A percentile compares a stretch with the other conserved stretches of the same genome.
phyloP scores from a whole-genome alignment of 352 stramenopile species.

The Aphanomyces astaci region DNA sequence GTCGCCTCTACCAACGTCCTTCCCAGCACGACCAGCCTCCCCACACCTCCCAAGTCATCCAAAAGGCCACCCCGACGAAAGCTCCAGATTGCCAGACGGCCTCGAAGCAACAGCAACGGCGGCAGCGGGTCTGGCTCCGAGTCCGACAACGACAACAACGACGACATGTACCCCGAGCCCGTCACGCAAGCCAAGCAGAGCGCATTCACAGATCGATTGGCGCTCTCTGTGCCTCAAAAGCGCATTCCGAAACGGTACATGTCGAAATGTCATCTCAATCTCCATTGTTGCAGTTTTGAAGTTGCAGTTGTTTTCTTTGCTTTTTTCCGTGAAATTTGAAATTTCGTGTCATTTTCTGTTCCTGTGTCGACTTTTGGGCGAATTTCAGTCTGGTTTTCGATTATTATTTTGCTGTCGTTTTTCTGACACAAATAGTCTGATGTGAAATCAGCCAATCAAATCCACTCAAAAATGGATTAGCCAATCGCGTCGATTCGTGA shows the following conservation, averaged over 20 bases:
- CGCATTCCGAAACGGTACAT: conserved; percentile 51
- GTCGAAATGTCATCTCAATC: too few species aligned
- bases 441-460: too few species aligned
- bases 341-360: too few species aligned
- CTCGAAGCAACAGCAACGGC: conserved; percentile 38
- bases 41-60: background rate
- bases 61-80: conserved; percentile 6
- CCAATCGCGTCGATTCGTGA: too few species aligned
- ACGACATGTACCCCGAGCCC: conserved; percentile 55
- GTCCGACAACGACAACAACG: conserved; percentile 38
- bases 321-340: too few species aligned
- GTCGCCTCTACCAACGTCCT: background rate
- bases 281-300: background rate
- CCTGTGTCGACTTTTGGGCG: too few species aligned
- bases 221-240: conserved; percentile 74
- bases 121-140: conserved; percentile 32
- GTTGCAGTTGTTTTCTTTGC: too few species aligned
- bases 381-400: too few species aligned
- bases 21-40: background rate
- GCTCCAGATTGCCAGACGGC: conserved; percentile 21
- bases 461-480: too few species aligned
- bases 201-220: conserved; percentile 62
- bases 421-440: too few species aligned
- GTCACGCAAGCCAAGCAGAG: conserved; percentile 26
- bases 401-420: too few species aligned